Conservation (phyloP, 805 yeast species). For the Sungouiella thailandica region DNA sequence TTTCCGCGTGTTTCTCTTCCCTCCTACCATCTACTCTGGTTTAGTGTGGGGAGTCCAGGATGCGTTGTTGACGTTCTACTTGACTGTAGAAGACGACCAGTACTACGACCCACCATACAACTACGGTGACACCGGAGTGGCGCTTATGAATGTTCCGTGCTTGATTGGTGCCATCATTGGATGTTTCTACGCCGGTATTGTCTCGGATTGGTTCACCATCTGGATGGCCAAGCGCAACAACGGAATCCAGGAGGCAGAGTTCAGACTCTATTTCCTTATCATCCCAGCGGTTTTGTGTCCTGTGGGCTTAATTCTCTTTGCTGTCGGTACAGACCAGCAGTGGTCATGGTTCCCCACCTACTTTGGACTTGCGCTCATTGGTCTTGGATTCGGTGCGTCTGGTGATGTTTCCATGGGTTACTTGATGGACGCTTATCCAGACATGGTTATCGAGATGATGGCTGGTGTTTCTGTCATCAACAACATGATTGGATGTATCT, state of each 20-base stretch:
- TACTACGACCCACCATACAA: constrained; percentile 65
- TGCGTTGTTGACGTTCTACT: constrained; percentile 67
- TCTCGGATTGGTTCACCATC: constrained; percentile 56
- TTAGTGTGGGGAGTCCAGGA: constrained; percentile 80
- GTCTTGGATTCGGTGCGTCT: constrained; percentile 65
- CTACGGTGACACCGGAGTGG: constrained; percentile 62
- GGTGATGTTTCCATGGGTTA: constrained; percentile 69
- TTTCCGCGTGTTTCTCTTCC: constrained; percentile 55
- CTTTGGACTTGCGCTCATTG: constrained; percentile 59
- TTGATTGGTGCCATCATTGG: constrained; percentile 63
- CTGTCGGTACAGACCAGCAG: constrained; percentile 56
- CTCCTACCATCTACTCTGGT: constrained; percentile 62
- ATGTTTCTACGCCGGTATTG: constrained; percentile 57
- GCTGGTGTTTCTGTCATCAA: constrained; percentile 63
- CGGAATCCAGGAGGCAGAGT: constrained; percentile 64
- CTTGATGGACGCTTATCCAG: constrained; percentile 65
- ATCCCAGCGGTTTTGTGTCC: constrained; percentile 57
- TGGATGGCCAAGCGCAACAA: constrained; percentile 57
- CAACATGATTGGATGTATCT: constrained; percentile 59
- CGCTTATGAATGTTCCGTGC: constrained; percentile 70
- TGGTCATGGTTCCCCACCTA: constrained; percentile 53
- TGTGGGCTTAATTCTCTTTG: constrained; percentile 58
- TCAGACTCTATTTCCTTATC: constrained; percentile 52
- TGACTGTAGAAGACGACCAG: constrained; percentile 66
- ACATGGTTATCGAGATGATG: constrained; percentile 67